Evolutionary conservation across 2,329 filamentous ascomycete species (phyloP).

Genomic region (Penicillium glabrum): DNA sequence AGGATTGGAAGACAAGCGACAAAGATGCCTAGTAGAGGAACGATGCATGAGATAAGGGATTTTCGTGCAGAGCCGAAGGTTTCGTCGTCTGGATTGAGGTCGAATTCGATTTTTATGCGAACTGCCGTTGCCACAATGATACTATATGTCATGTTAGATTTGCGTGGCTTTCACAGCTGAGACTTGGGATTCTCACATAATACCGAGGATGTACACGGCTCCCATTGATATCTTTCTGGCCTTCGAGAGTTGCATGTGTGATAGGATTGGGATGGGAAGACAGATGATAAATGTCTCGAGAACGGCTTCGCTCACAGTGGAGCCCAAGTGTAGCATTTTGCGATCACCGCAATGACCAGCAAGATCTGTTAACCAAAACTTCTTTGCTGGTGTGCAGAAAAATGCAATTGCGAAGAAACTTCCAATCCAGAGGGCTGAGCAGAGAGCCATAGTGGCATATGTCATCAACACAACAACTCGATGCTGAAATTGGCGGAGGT

Average conservation of each 20-base stretch:
- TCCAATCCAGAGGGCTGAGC: slow-evolving; percentile 13
- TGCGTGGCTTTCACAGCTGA: background rate
- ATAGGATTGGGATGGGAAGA: slow-evolving; percentile 7
- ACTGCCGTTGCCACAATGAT: slow-evolving; percentile 13
- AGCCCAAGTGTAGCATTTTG: slow-evolving; percentile 11
- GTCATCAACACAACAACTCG: slow-evolving; percentile 6
- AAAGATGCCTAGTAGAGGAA: slow-evolving; percentile 14
- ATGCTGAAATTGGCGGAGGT: slow-evolving; percentile 12
- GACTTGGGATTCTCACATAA: slow-evolving; percentile 8
- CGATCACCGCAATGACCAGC: slow-evolving; percentile 14
- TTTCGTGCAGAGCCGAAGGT: slow-evolving; percentile 11
- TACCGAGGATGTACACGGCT: slow-evolving; percentile 10
- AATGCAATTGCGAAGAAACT: slow-evolving; percentile 18
- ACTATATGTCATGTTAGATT: background rate
- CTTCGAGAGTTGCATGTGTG: slow-evolving; percentile 3
- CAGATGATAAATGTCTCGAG: slow-evolving; percentile 14
- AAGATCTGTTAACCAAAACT: slow-evolving; percentile 9
- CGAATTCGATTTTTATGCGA: slow-evolving; percentile 11
- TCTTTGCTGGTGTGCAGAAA: slow-evolving; percentile 14
- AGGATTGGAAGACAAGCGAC: slow-evolving; percentile 16
- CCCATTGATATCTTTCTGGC: slow-evolving; percentile 6
- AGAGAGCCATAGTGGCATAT: slow-evolving; percentile 10
- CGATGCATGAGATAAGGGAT: slow-evolving; percentile 14
- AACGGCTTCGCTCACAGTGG: slow-evolving; percentile 9
- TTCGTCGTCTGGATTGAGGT: slow-evolving; percentile 5